These are phyloP conservation scores for Cystofilobasidium bisporidii DNA, from an alignment of 768 basidiomycete genomes.

Conservation along the genomic window DNA sequence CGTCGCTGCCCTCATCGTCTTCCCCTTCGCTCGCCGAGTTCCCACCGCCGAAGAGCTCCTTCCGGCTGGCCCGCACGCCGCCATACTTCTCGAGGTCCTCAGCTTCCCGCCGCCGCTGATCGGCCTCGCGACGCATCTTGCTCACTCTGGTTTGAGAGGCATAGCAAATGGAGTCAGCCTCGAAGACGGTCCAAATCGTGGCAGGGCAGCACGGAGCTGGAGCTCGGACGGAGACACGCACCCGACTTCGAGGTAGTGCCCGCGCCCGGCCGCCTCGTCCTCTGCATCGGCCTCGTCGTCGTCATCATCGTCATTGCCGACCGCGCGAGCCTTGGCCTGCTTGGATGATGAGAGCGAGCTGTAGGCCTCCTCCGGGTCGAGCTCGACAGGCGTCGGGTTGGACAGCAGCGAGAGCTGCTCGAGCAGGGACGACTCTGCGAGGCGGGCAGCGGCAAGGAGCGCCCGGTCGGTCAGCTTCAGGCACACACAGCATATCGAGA, in stretches of 20 bases:
- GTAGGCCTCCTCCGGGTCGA: conserved; percentile 27
- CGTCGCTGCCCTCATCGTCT: background rate
- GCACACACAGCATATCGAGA: no score
- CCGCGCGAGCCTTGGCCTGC: conserved; percentile 11
- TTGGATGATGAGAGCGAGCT: conserved; percentile 23
- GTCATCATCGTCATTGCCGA: conserved; percentile 6
- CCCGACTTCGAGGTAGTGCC: conserved; percentile 25
- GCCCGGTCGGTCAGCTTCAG: background rate
- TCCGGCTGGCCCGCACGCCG: conserved; percentile 8
- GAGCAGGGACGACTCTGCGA: conserved; percentile 25
- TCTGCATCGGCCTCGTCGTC: background rate
- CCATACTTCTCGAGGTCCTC: conserved; percentile 26
- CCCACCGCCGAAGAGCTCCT: conserved; percentile 25
- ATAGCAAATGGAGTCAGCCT: background rate
- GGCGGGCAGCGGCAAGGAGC: background rate
- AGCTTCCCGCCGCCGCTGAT: conserved; percentile 1
- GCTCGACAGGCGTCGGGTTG: conserved; percentile 23
- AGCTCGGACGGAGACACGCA: conserved; percentile 14
- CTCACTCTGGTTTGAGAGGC: background rate
- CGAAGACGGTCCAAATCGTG: background rate
- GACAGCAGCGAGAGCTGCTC: conserved; percentile 26
- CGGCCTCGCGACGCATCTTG: conserved; percentile 17
- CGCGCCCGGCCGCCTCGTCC: conserved; percentile 11
- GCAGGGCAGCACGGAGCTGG: background rate
- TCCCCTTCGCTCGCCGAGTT: conserved; percentile 6